These are phyloP conservation scores for Rhizopogon vinicolor DNA, from an alignment of 768 basidiomycete species.

Conservation along the genomic window DNA sequence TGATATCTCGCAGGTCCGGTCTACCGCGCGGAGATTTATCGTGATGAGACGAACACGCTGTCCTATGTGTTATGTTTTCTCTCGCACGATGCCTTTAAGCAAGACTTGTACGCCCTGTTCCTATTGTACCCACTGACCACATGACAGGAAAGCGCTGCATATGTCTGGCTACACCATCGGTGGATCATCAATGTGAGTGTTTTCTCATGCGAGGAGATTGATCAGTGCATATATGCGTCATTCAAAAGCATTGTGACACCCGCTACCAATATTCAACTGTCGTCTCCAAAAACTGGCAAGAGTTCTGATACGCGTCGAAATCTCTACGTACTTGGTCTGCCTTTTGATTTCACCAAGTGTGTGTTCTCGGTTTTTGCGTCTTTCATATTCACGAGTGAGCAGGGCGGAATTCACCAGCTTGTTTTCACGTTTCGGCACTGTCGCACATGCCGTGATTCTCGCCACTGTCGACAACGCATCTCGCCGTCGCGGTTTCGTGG, in stretches of 20 bases:
- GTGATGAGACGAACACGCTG: constrained; percentile 24
- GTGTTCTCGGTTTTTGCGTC: constrained; percentile 8
- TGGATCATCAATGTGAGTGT: constrained; percentile 51
- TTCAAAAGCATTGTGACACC: constrained; percentile 34
- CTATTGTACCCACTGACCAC: constrained; percentile 1
- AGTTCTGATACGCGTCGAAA: constrained; percentile 57
- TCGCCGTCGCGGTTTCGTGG: constrained; percentile 77
- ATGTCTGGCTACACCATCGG: constrained; percentile 60
- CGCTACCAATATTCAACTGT: background rate
- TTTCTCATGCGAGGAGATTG: background rate
- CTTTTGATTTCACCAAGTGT: constrained; percentile 77
- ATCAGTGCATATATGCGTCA: constrained; percentile 16
- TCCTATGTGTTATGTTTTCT: constrained; percentile 50
- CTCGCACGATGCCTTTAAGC: constrained; percentile 52
- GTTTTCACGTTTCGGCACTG: constrained; percentile 62
- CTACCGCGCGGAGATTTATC: constrained; percentile 37
- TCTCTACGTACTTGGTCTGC: constrained; percentile 80
- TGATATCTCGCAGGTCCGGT: constrained; percentile 41
- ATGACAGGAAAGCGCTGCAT: constrained; percentile 57
- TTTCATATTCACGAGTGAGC: background rate
- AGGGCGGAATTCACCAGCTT: constrained; percentile 55
- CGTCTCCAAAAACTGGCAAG: constrained; percentile 13
- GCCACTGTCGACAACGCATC: constrained; percentile 84
- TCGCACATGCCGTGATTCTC: constrained; percentile 74
- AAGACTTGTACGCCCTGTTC: constrained; percentile 15